phyloP scores from a whole-genome alignment of 2,329 filamentous ascomycete species.

The Ophiocordyceps camponoti-floridani region DNA sequence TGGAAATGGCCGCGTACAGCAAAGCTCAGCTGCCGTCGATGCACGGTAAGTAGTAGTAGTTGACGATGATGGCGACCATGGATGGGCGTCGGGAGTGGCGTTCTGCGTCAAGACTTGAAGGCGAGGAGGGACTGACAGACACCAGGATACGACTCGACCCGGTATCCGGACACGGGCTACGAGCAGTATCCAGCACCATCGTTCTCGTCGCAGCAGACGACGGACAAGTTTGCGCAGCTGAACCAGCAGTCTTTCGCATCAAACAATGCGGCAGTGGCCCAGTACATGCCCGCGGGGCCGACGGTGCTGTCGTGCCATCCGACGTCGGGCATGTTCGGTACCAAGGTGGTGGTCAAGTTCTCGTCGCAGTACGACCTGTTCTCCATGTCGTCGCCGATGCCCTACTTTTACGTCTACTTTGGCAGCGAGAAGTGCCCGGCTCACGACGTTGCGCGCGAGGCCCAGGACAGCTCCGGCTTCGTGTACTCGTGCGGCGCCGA shows the following conservation, averaged over 20 bases:
- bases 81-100: background rate
- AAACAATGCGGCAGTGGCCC: constrained; percentile 41
- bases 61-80: no score
- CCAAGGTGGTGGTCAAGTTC: constrained; percentile 56
- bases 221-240: constrained; percentile 32
- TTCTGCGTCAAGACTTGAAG: background rate
- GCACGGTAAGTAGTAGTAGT: constrained; percentile 49
- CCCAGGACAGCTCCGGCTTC: constrained; percentile 39
- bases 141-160: constrained; percentile 39
- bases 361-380: constrained; percentile 57
- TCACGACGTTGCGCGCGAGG: constrained; percentile 44
- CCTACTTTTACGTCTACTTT: constrained; percentile 52
- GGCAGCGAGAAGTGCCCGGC: constrained; percentile 50
- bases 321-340: constrained; percentile 46
- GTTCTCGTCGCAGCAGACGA: constrained; percentile 26
- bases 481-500: constrained; percentile 57
- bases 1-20: constrained; percentile 40
- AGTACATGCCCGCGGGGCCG: constrained; percentile 43
- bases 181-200: constrained; percentile 31
- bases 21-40: constrained; percentile 61
- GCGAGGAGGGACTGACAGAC: background rate
- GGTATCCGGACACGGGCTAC: constrained; percentile 40
- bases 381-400: constrained; percentile 32
- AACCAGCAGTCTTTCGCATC: constrained; percentile 38
- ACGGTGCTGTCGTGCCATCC: constrained; percentile 57